Conservation (phyloP, 2,329 filamentous ascomycete species). For the Rutstroemia sp. region DNA sequence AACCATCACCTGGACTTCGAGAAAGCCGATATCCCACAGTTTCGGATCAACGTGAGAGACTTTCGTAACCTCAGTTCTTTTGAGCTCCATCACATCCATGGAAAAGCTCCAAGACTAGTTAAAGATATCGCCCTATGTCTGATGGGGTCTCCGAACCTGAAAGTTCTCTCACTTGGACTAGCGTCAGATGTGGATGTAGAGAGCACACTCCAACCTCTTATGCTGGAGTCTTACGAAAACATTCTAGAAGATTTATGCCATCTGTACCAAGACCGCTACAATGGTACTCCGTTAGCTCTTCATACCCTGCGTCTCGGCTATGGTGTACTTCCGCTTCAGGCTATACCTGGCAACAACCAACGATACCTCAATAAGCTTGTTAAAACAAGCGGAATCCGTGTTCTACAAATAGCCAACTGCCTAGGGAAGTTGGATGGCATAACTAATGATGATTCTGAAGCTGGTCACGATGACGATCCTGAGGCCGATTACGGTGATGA, state of each 20-base stretch:
- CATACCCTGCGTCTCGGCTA: background rate
- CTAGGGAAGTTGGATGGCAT: background rate
- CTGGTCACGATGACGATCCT: too few species aligned
- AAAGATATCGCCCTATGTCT: background rate
- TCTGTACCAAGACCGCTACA: background rate
- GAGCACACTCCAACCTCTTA: too few species aligned
- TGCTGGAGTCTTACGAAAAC: background rate
- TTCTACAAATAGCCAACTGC: background rate
- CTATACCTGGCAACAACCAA: background rate
- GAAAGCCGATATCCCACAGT: too few species aligned
- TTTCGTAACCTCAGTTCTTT: background rate
- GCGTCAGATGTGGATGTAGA: too few species aligned
- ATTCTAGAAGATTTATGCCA: background rate
- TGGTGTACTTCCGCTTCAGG: background rate
- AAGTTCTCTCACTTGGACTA: background rate
- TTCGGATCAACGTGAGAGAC: background rate
- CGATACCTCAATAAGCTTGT: background rate
- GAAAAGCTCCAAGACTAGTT: background rate
- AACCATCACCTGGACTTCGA: too few species aligned
- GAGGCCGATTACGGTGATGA: too few species aligned
- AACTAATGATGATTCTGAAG: background rate
- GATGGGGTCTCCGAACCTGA: background rate
- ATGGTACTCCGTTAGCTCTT: background rate
- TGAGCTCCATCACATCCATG: background rate
- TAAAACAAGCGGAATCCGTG: background rate